A percentile compares a stretch with the other conserved stretches of the same genome.
These are phyloP conservation scores for Grosmannia huntii DNA, from an alignment of 2,329 filamentous ascomycete genomes.

Conservation along the genomic window DNA sequence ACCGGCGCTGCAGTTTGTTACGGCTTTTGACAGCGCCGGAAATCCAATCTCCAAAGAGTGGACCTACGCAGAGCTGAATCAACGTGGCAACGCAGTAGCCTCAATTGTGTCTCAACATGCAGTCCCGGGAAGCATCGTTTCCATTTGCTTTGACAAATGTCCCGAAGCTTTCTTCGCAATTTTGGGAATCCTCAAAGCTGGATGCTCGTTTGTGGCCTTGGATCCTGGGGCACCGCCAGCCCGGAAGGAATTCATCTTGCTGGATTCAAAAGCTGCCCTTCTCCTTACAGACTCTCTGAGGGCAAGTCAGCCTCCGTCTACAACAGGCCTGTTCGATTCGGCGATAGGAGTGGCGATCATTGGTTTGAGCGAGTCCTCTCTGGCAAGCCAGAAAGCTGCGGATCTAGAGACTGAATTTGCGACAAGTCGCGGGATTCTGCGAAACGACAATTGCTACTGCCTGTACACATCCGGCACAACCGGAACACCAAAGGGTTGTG, in stretches of 20 bases:
- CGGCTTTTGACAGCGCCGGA: constrained; percentile 31
- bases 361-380: constrained; percentile 15
- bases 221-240: constrained; percentile 61
- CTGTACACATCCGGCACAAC: constrained; percentile 84
- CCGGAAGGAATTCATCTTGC: constrained; percentile 64
- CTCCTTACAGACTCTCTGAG: constrained; percentile 40
- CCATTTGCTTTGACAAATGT: constrained; percentile 73
- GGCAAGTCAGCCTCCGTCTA: not conserved
- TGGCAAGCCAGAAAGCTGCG: constrained; percentile 12
- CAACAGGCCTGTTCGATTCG: constrained; percentile 14
- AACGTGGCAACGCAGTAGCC: constrained; percentile 59
- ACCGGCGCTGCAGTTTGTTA: constrained; percentile 64
- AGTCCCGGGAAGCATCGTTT: constrained; percentile 49
- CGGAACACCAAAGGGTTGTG: constrained; percentile 74
- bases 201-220: constrained; percentile 69
- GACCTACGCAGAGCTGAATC: constrained; percentile 63
- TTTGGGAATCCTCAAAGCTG: constrained; percentile 68
- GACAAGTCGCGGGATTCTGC: constrained; percentile 13
- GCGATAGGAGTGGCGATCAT: constrained; percentile 16
- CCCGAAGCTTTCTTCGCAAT: constrained; percentile 75
- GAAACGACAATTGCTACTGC: constrained; percentile 59
- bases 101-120: constrained; percentile 43
- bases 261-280: constrained; percentile 55
- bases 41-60: constrained; percentile 40
- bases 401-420: not conserved